A percentile compares a stretch with the other conserved stretches of the same genome.
Conservation (phyloP, 169 alveolate species). For the Hammondia hammondi region DNA sequence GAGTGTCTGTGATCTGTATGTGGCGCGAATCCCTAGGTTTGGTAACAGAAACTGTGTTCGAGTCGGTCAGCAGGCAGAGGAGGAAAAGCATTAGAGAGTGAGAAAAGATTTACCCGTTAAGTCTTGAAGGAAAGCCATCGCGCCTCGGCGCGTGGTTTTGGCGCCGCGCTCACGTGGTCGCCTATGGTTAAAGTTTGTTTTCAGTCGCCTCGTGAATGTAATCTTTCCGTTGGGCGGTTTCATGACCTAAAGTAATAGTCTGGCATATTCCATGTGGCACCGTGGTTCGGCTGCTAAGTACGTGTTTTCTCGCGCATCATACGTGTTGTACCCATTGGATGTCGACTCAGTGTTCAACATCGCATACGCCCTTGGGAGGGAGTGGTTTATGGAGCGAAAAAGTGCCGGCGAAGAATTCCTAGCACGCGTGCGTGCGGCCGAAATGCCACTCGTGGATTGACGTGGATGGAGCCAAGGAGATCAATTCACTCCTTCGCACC, state of each 20-base stretch:
- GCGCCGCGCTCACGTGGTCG: not conserved
- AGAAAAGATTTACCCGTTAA: not conserved
- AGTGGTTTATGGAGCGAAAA: not conserved
- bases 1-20: not conserved
- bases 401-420: not conserved
- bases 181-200: not conserved
- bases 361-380: not conserved
- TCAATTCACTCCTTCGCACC: not conserved
- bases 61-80: not conserved
- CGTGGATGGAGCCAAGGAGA: not conserved
- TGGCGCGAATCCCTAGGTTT: not conserved
- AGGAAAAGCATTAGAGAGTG: not conserved
- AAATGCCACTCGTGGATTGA: not conserved
- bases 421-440: not conserved
- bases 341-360: not conserved
- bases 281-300: not conserved
- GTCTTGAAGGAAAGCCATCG: not conserved
- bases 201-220: not conserved
- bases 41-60: not conserved
- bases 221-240: not conserved
- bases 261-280: not conserved
- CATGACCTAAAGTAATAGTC: not conserved
- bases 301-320: not conserved
- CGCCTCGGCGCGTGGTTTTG: slow-evolving; percentile 5
- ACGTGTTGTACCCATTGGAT: not conserved